Evolutionary conservation across 495 filamentous ascomycete species (phyloP).

Genomic region (Opeltia flavorubescens): DNA sequence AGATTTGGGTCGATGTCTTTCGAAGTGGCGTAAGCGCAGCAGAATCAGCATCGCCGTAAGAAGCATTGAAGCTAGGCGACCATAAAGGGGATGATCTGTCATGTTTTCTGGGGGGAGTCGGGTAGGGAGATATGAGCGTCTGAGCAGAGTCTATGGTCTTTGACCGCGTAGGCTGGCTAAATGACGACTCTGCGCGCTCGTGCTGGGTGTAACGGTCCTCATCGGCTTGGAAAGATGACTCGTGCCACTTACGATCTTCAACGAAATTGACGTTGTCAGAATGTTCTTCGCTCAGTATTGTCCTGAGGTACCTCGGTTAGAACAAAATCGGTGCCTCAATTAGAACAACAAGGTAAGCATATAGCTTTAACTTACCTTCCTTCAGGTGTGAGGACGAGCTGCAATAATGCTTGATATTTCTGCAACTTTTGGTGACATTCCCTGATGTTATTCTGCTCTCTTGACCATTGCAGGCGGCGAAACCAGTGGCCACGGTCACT

Average conservation of each 20-base stretch:
- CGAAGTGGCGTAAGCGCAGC: neutral
- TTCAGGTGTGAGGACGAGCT: conserved; percentile 5
- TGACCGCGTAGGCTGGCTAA: neutral
- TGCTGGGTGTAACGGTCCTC: neutral
- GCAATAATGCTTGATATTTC: conserved; percentile 3
- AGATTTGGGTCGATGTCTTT: neutral
- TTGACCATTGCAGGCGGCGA: conserved; percentile 4
- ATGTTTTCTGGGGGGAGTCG: neutral
- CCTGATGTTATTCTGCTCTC: conserved; percentile 6
- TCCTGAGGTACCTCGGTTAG: neutral
- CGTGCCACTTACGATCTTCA: neutral
- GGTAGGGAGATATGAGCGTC: neutral
- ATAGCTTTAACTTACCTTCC: conserved; percentile 4
- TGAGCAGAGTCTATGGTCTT: neutral
- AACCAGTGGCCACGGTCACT: conserved; percentile 7
- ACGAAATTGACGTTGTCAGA: neutral
- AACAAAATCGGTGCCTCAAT: neutral
- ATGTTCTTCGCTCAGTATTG: neutral
- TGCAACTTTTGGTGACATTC: conserved; percentile 2
- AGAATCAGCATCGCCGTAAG: neutral
- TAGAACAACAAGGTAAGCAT: too few species aligned
- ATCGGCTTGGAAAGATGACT: neutral
- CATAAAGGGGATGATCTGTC: neutral
- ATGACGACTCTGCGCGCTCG: neutral
- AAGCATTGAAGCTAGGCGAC: neutral